A percentile compares a stretch with the other conserved stretches of the same genome.
Evolutionary conservation across 352 stramenopile species (phyloP).

Genomic region (Pythium folliculosum): DNA sequence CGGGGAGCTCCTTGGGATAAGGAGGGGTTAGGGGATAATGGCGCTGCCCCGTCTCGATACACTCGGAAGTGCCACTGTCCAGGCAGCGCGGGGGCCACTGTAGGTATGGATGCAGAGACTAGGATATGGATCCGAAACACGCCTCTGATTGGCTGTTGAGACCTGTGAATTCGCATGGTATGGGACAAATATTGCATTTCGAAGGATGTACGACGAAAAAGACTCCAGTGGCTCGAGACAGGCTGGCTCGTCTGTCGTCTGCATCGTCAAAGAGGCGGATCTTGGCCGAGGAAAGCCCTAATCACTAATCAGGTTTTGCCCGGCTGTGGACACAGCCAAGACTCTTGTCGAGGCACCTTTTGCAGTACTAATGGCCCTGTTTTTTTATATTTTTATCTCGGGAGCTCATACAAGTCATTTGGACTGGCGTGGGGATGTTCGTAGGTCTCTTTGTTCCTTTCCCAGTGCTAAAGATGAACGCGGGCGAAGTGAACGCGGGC

Average conservation of each 20-base stretch:
- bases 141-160: conserved; percentile 12
- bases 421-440: too few species aligned
- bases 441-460: too few species aligned
- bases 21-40: conserved; percentile 18
- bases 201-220: conserved; percentile 21
- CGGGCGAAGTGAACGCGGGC: too few species aligned
- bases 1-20: conserved; percentile 9
- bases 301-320: conserved; percentile 13
- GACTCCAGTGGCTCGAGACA: background rate
- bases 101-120: conserved; percentile 9
- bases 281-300: conserved; percentile 15
- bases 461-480: too few species aligned
- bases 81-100: background rate
- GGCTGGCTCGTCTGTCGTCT: conserved; percentile 12
- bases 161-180: background rate
- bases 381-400: too few species aligned
- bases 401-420: too few species aligned
- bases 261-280: conserved; percentile 23
- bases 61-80: background rate
- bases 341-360: background rate
- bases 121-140: background rate
- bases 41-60: background rate
- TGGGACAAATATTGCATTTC: background rate
- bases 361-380: too few species aligned
- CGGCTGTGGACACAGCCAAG: background rate